Evolutionary conservation across 2,329 filamentous ascomycete species (phyloP).

Genomic region (Ploettnerulaceae sp.): DNA sequence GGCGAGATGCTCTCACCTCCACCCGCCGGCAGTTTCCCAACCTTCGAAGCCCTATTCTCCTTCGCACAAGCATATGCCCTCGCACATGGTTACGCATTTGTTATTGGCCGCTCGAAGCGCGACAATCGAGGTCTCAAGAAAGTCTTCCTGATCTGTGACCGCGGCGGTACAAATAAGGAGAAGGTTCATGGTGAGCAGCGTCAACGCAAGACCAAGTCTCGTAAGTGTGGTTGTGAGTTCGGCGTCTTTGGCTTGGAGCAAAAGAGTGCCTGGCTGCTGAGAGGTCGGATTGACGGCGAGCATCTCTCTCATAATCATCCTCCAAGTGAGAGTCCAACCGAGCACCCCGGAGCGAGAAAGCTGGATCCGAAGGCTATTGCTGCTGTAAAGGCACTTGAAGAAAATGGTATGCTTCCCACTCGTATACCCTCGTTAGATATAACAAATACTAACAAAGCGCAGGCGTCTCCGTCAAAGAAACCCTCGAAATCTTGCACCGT

Average conservation of each 20-base stretch:
- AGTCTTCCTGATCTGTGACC: conserved; percentile 62
- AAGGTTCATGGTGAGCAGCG: conserved; percentile 34
- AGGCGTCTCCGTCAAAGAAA: conserved; percentile 62
- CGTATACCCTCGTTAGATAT: background rate
- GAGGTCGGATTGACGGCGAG: conserved; percentile 54
- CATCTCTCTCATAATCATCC: conserved; percentile 61
- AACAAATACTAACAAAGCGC: conserved; percentile 34
- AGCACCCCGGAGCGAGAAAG: conserved; percentile 61
- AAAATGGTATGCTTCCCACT: conserved; percentile 49
- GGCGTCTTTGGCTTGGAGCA: conserved; percentile 67
- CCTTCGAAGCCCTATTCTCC: conserved; percentile 60
- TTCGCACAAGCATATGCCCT: conserved; percentile 61
- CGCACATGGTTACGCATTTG: conserved; percentile 62
- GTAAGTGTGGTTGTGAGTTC: conserved; percentile 64
- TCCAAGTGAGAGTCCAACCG: conserved; percentile 61
- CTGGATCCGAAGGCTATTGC: conserved; percentile 64
- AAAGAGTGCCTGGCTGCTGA: conserved; percentile 61
- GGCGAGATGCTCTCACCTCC: conserved; percentile 38
- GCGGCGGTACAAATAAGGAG: conserved; percentile 58
- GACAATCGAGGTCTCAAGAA: conserved; percentile 65
- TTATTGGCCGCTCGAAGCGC: conserved; percentile 59
- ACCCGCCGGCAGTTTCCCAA: conserved; percentile 59
- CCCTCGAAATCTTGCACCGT: conserved; percentile 59
- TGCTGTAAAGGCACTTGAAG: conserved; percentile 61
- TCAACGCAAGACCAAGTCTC: conserved; percentile 61